Evolutionary conservation across 2,329 filamentous ascomycete genomes (phyloP), one percentile per base, ranked within the genome.

Genomic region (Corniculantispora saksenae): DNA sequence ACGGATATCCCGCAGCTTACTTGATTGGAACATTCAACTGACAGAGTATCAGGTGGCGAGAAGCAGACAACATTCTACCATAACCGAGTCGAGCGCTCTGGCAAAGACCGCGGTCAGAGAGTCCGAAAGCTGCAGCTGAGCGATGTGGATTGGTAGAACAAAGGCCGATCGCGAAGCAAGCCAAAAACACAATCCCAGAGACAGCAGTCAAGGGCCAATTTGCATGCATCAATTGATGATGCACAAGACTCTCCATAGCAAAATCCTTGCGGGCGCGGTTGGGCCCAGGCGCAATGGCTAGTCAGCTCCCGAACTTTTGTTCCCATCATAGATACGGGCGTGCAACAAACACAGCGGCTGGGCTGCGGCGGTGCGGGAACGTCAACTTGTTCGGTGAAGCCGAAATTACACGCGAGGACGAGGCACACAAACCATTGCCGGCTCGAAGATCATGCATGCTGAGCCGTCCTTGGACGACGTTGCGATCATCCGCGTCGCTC

Each of bases 61-160:
- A 83, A 83, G 72, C 76, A 80, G 43, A 71, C 76, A 35, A 77
- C 79, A 3, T 79, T 82, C 69, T 81, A 83, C 69, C 80, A 84
- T 73, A 84, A 86, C 75, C 84, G 86, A 65, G 69, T 83, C 64
- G 87, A 90, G 56, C 84, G 82, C 71, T 75, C 80, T 58, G 80
- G 78, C 72, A 85, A 84, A 70, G 90, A 90, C 70, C 89, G 91
- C 63, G 87, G 90, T 66, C 93, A 97, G 77, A 90, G 94, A 69
- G 89, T 91, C 66, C 88, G 95, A 73, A 97, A 97, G 79, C 83
- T 99, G 67, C 94, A 98, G 76, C 86, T 98, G 66, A 97, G 93
- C 78, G 95, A 99, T 79, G 92, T 99, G 77, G 94, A 99, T 78
- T 99, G 95, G 95, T 97, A 94, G 65, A 50, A 38, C 38, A 59